Base-by-base conservation (phyloP, 768 basidiomycete genomes). In the Boletus reticulatus region DNA sequence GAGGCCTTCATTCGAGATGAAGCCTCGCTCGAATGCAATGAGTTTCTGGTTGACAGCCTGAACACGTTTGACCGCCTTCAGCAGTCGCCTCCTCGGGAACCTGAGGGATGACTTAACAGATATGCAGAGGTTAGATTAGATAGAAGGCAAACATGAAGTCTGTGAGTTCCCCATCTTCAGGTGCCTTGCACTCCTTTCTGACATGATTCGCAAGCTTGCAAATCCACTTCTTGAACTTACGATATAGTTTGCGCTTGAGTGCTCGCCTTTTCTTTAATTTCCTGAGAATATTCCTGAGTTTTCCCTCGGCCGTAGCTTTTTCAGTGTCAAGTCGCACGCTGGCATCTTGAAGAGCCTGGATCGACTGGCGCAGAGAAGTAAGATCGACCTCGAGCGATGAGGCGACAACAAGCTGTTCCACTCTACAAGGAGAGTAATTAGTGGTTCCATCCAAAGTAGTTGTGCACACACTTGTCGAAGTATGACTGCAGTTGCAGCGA, bases 1-100 rank as follows among this genome's bases (percentile, higher is more conserved):
- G 61, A 94, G 84, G 1, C 93, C 94, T 17, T 76, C 83, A 62
- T 87, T 75, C n/a, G 84, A 84, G 52, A 96, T 88, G 69, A 96
- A 92, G 1, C 92, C 90, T 47, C 83, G 81, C 68, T 94, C 91
- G 59, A 92, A 93, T 4, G 76, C 72, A 16, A 79, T 72, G 16
- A 92, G 77, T 67, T 88, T 89, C 72, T 79, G 72, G 71, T 92
- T 93, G n/a, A 79, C 79, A 49, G 64, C 74, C 50, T 74, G 75
- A 8, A 90, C 79, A 34, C 83, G 83, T 63, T 80, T 79, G 5
- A 78, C 81, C 3, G 84, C 88, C 58, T 80, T 77, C 59, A 80
- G 73, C 57, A 92, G 68, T 62, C 76, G 62, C 42, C 32, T 59
- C 43, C 44, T 60, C 49, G 38, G 52, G 48, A 57, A 51, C 37